These are phyloP conservation scores for Schwanniomyces occidentalis DNA, from an alignment of 805 yeast genomes.

Conservation along the genomic window DNA sequence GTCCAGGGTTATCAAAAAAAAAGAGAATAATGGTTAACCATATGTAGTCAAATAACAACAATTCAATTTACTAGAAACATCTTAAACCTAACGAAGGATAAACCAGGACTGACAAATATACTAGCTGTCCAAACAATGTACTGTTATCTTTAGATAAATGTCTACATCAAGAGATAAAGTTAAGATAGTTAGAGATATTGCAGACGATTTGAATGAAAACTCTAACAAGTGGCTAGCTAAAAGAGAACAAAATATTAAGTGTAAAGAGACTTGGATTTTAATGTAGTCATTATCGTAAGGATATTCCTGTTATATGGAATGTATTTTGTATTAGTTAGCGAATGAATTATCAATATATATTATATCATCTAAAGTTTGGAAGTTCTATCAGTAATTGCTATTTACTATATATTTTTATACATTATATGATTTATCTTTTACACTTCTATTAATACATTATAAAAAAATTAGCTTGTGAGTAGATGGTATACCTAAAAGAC, in stretches of 20 bases:
- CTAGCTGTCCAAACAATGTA: slow-evolving; percentile 27
- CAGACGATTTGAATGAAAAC: slow-evolving; percentile 30
- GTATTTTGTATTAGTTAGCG: too few species aligned
- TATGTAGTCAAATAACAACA: slow-evolving; percentile 9
- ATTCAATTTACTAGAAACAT: slow-evolving; percentile 7
- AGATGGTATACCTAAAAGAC: too few species aligned
- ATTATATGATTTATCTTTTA: too few species aligned
- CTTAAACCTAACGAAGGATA: slow-evolving; percentile 31
- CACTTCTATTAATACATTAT: too few species aligned
- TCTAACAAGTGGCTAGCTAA: slow-evolving; percentile 29
- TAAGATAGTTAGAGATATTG: slow-evolving; percentile 33
- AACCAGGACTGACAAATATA: slow-evolving; percentile 27
- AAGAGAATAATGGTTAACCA: slow-evolving; percentile 1
- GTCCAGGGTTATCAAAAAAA: slow-evolving; percentile 1
- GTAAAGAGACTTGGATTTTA: neutral
- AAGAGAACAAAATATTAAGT: slow-evolving; percentile 10
- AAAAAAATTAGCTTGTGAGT: too few species aligned
- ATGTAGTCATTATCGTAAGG: neutral
- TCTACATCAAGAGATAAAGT: slow-evolving; percentile 32
- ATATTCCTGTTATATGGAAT: too few species aligned
- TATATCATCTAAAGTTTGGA: too few species aligned
- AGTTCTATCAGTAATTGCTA: too few species aligned
- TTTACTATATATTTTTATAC: too few species aligned
- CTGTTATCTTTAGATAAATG: slow-evolving; percentile 26
- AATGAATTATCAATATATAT: too few species aligned